Percentiles rank a stretch among this genome's conserved stretches.
Evolutionary conservation across 495 filamentous ascomycete species (phyloP).

Genomic region (Extremus antarcticus): DNA sequence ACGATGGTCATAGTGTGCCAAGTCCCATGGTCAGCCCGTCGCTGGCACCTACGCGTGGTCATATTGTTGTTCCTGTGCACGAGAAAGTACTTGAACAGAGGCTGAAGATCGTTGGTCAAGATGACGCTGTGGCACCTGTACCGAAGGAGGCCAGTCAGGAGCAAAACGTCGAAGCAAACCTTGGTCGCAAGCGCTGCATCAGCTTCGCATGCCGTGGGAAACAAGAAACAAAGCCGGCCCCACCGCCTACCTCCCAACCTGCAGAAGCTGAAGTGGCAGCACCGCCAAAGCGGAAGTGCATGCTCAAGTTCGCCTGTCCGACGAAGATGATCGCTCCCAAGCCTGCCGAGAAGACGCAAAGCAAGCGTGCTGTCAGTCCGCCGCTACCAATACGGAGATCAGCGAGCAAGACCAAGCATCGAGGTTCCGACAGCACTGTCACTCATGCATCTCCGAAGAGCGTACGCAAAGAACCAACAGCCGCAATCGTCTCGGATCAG

Average conservation of each 20-base stretch:
- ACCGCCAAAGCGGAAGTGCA: conserved; percentile 36
- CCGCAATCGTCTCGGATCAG: conserved; percentile 8
- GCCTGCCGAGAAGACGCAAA: not conserved
- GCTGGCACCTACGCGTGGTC: conserved; percentile 34
- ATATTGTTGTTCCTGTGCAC: conserved; percentile 20
- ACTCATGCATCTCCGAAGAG: conserved; percentile 28
- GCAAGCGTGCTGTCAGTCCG: conserved; percentile 25
- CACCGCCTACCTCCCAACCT: conserved; percentile 30
- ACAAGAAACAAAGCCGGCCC: conserved; percentile 35
- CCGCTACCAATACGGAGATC: conserved; percentile 26
- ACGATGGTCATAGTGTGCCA: conserved; percentile 83
- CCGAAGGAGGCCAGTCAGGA: conserved; percentile 13
- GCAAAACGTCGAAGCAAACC: conserved; percentile 30
- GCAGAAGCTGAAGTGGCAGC: conserved; percentile 31
- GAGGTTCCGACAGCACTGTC: conserved; percentile 41
- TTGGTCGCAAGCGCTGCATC: conserved; percentile 76
- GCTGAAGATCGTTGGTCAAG: conserved; percentile 23
- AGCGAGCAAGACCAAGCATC: conserved; percentile 20
- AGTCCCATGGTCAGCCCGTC: conserved; percentile 76
- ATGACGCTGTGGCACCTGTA: conserved; percentile 20
- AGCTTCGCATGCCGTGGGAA: conserved; percentile 71
- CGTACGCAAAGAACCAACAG: conserved; percentile 19
- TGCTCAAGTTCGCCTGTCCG: conserved; percentile 53
- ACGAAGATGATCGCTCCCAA: conserved; percentile 32
- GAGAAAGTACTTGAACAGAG: conserved; percentile 24